Evolutionary conservation across 106 monocot species (phyloP).

Genomic region (Amphibolis antarctica): DNA sequence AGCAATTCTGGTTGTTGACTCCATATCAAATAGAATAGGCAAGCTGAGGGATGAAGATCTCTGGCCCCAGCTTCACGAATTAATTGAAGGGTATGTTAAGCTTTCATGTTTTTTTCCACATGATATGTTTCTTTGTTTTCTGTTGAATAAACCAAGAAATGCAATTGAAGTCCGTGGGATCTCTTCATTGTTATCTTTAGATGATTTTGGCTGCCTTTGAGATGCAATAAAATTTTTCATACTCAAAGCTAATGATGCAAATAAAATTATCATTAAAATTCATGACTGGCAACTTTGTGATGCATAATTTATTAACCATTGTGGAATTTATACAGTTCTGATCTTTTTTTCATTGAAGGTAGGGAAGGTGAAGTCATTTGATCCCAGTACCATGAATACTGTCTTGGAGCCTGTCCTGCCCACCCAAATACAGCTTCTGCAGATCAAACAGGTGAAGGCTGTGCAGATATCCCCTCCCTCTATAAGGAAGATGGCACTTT

Average conservation of each 20-base stretch:
- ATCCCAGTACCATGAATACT: constrained; percentile 31
- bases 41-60: constrained; percentile 77
- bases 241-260: too few species aligned
- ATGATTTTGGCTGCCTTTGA: too few species aligned
- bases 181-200: too few species aligned
- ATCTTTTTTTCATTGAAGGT: constrained; percentile 48
- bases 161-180: too few species aligned
- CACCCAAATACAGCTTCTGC: constrained; percentile 29
- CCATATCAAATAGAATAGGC: constrained; percentile 66
- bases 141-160: too few species aligned
- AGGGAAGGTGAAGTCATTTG: constrained; percentile 63
- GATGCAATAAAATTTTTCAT: too few species aligned
- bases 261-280: background rate
- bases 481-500: constrained; percentile 90
- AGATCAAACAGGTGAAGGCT: constrained; percentile 24
- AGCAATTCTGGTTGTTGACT: constrained; percentile 62
- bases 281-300: background rate
- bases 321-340: too few species aligned
- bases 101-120: background rate
- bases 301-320: background rate
- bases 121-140: too few species aligned
- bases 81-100: constrained; percentile 62
- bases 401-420: constrained; percentile 38
- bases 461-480: constrained; percentile 10
- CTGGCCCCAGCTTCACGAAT: constrained; percentile 62